A percentile compares a stretch with the other conserved stretches of the same genome.
Conservation (phyloP, 1,284 basidiomycete genomes). For the Papiliotrema nemorosa region DNA sequence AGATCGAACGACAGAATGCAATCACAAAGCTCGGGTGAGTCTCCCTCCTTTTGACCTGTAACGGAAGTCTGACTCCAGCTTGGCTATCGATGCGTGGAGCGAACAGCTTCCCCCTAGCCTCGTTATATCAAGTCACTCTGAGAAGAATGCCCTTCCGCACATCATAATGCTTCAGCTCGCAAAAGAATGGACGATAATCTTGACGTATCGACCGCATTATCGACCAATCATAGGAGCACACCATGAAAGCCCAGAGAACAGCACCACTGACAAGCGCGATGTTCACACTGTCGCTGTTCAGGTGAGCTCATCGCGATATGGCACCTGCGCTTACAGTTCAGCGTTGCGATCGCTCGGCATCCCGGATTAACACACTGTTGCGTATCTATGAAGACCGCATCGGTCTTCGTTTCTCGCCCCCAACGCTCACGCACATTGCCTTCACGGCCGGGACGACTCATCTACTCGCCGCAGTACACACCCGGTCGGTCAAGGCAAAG, state of each 20-base stretch:
- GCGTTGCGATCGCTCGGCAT: constrained; percentile 60
- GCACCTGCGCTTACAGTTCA: constrained; percentile 1
- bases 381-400: neutral
- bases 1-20: constrained; percentile 5
- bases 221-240: constrained; percentile 48
- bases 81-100: constrained; percentile 63
- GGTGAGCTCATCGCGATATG: no score
- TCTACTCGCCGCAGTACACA: neutral
- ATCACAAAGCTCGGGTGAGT: constrained; percentile 23
- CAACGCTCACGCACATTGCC: neutral
- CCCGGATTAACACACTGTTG: constrained; percentile 57
- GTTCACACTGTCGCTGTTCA: no score
- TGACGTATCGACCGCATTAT: constrained; percentile 61
- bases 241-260: constrained; percentile 54
- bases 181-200: constrained; percentile 62
- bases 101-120: constrained; percentile 55
- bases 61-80: constrained; percentile 32
- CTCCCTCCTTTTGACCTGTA: neutral
- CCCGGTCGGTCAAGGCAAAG: no score
- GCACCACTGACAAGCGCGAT: neutral
- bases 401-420: neutral
- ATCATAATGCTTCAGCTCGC: constrained; percentile 61
- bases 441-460: neutral
- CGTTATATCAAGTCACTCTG: constrained; percentile 52
- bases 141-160: constrained; percentile 57